Evolutionary conservation across 1,284 basidiomycete species (phyloP), one percentile per base, ranked within the genome.

Genomic region (Agaricales sp.): DNA sequence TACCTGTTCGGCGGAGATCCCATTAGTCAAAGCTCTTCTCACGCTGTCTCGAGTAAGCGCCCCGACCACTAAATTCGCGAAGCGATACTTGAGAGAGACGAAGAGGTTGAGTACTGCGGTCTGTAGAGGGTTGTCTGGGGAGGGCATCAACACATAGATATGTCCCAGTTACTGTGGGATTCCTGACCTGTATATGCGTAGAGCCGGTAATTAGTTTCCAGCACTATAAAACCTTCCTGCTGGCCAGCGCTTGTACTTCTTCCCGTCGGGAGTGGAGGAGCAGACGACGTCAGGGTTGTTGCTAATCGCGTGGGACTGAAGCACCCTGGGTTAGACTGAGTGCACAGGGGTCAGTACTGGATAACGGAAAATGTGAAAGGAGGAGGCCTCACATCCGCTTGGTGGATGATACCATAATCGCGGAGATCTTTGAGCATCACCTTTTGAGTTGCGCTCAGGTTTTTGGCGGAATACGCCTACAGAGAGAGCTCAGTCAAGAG

Each of bases 171-270:
- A 48, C 52, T 20, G 18, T 25, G 59, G 68, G 55, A n/a, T n/a
- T n/a, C n/a, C n/a, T n/a, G 65, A 92, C 91, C 87, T 35, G 96
- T 99, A 66, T 99, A 99, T 1, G 96, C 96, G 65, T 99, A 99
- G 51, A 99, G 71, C 54, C 94, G 87, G 69, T 98, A 99, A 69
- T 99, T 99, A 19, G 96, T 99, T 70, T 99, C 96, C 30, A 99
- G 75, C 57, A 99, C 87, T 57, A 99, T 86, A 69, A 97, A 99
- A 2, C 92, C 90, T 63, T 93, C 87, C 59, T 77, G 73, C 21
- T 76, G 73, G 49, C 73, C 78, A 45, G 74, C 73, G 53, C 74
- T 75, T 52, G 69, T 68, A 50, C 75, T 75, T 46, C 74, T 70
- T n/a, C 77, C 74, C 30, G 79, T 79, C 50, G 82, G 78, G 60